Base-by-base conservation (phyloP, 2,329 filamentous ascomycete genomes). In the Pezizomycotina sp. region DNA sequence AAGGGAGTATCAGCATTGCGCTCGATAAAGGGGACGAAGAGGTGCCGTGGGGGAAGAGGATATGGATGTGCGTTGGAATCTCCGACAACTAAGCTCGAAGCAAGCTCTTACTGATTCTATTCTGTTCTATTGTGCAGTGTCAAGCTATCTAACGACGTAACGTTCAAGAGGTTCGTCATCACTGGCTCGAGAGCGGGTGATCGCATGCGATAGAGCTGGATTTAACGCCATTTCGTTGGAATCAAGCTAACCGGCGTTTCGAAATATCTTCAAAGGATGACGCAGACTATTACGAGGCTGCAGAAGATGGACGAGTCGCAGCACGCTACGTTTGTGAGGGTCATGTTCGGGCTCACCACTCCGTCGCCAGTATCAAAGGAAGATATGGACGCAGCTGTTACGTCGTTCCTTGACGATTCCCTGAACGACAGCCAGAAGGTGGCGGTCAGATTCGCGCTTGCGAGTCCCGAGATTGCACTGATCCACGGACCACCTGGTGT, bases 401-500 rank as follows among this genome's bases (percentile, higher is more conserved):
- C n/a, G n/a, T n/a, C 68, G 26, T 78, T 71, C 71, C 52, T 74
- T 37, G 70, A 77, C 48, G 62, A 64, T 10, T 64, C 61, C 10
- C 58, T 78, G 14, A 77, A 78, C 50, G 66, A 71, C 8, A 72
- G 68, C 8, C 74, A 78, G 52, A 75, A 73, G 48, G 69, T 74
- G 38, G 73, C 73, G 10, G 71, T 78, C 39, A 59, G 71, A n/a
- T 98, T 95, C 53, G 83, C 86, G 0, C 61, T 98, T 35, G 77
- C 75, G 6, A 43, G 5, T 77, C 79, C 1, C 66, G 66, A 34
- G 83, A 93, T 52, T 21, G 49, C 50, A 1, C 28, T 52, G 41
- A 92, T 98, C 35, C 89, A 98, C 54, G 89, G 89, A 0, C 89
- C 89, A 1, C 89, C 89, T 1, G 89, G 89, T 1, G 70, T n/a